These are phyloP conservation scores for Pseudocercospora vitis DNA, from an alignment of 2,329 filamentous ascomycete genomes.

Conservation along the genomic window DNA sequence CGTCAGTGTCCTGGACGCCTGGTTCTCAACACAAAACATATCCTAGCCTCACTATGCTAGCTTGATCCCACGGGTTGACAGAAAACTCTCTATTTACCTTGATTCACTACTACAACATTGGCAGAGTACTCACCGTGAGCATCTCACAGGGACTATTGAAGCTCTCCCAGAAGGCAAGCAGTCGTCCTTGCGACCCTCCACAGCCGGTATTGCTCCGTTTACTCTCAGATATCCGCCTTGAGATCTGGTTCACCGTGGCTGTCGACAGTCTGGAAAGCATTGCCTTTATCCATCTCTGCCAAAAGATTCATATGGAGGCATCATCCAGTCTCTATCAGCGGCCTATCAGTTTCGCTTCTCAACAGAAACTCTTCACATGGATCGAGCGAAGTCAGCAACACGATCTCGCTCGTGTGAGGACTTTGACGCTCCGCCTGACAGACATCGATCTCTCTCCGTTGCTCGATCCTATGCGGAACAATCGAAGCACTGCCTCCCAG, in stretches of 20 bases:
- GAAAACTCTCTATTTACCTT: not conserved
- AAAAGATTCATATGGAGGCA: slow-evolving; percentile 30
- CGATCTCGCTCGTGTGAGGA: slow-evolving; percentile 29
- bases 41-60: slow-evolving; percentile 3
- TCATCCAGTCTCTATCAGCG: slow-evolving; percentile 27
- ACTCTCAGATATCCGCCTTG: slow-evolving; percentile 20
- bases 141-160: not conserved
- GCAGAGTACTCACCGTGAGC: not conserved
- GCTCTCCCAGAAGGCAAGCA: not conserved
- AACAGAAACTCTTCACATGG: slow-evolving; percentile 32
- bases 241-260: slow-evolving; percentile 11
- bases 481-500: not conserved
- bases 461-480: slow-evolving; percentile 15
- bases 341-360: slow-evolving; percentile 28
- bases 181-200: not conserved
- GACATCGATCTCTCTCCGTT: slow-evolving; percentile 34
- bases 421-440: slow-evolving; percentile 26
- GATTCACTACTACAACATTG: not conserved
- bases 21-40: not conserved
- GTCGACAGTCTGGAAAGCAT: not conserved
- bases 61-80: not conserved
- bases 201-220: slow-evolving; percentile 19
- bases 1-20: slow-evolving; percentile 1
- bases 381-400: slow-evolving; percentile 23
- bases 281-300: slow-evolving; percentile 23